Conservation (phyloP, 2,329 filamentous ascomycete genomes). For the Cordyceps farinosa region DNA sequence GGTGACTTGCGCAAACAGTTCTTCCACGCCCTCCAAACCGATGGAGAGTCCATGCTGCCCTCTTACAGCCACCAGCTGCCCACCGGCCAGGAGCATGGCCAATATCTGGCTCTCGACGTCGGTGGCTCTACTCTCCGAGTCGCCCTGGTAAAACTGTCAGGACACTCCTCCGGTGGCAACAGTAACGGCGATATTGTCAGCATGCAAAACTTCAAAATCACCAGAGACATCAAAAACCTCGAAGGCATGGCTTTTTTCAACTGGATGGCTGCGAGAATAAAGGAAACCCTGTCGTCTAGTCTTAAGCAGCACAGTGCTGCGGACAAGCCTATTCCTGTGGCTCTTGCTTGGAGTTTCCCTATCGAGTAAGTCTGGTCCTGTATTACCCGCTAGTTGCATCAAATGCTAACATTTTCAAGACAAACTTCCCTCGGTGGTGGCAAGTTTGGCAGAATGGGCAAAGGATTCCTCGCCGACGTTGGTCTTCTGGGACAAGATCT, state of each 20-base stretch:
- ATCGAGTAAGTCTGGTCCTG: conserved; percentile 54
- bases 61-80: conserved; percentile 64
- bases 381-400: background rate
- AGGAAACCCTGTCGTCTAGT: conserved; percentile 50
- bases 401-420: conserved; percentile 36
- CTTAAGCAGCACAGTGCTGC: conserved; percentile 34
- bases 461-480: conserved; percentile 58
- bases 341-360: conserved; percentile 66
- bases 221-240: conserved; percentile 51
- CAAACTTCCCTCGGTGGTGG: conserved; percentile 62
- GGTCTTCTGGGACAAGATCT: conserved; percentile 58
- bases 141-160: conserved; percentile 58
- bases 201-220: conserved; percentile 55
- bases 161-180: conserved; percentile 36
- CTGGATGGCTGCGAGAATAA: conserved; percentile 63
- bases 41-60: conserved; percentile 60
- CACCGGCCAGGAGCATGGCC: conserved; percentile 55
- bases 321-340: conserved; percentile 51
- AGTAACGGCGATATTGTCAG: conserved; percentile 50
- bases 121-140: conserved; percentile 66
- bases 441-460: conserved; percentile 60
- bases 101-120: conserved; percentile 63
- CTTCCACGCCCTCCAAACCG: conserved; percentile 46
- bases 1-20: conserved; percentile 53
- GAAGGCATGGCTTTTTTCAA: conserved; percentile 61